phyloP scores from a whole-genome alignment of 225 moss, liverwort and hornwort genomes.

The Pseudoscleropodium purum region DNA sequence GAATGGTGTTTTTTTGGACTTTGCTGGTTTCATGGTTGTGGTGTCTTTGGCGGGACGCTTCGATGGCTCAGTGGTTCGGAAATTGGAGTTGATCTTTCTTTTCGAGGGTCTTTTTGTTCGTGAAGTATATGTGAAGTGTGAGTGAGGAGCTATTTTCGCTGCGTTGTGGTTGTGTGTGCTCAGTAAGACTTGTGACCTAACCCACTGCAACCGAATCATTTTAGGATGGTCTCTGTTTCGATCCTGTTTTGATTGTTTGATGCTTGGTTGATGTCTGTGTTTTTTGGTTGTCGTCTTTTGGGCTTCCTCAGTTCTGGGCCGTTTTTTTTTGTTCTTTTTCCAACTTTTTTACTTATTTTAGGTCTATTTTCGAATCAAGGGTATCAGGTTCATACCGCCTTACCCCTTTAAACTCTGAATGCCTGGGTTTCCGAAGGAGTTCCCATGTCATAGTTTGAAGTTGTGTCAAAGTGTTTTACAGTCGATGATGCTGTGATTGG shows the following conservation, averaged over 20 bases:
- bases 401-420: not conserved
- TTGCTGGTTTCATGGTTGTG: not conserved
- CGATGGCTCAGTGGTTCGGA: not conserved
- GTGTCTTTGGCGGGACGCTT: not conserved
- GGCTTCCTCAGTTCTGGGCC: not conserved
- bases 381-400: not conserved
- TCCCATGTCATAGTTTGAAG: not conserved
- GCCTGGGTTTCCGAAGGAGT: not conserved
- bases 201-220: not conserved
- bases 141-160: not conserved
- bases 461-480: not conserved
- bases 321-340: not conserved
- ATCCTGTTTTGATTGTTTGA: not conserved
- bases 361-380: not conserved
- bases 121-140: not conserved
- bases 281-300: not conserved
- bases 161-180: not conserved
- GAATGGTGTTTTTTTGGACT: too few species aligned
- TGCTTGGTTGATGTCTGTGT: not conserved
- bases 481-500: not conserved
- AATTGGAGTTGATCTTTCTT: not conserved
- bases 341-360: not conserved
- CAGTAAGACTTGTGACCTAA: not conserved
- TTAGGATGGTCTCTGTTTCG: not conserved
- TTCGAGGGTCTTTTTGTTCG: not conserved